Conservation (phyloP, 1,139 yeast species). For the Magnusiomyces paraingens region DNA sequence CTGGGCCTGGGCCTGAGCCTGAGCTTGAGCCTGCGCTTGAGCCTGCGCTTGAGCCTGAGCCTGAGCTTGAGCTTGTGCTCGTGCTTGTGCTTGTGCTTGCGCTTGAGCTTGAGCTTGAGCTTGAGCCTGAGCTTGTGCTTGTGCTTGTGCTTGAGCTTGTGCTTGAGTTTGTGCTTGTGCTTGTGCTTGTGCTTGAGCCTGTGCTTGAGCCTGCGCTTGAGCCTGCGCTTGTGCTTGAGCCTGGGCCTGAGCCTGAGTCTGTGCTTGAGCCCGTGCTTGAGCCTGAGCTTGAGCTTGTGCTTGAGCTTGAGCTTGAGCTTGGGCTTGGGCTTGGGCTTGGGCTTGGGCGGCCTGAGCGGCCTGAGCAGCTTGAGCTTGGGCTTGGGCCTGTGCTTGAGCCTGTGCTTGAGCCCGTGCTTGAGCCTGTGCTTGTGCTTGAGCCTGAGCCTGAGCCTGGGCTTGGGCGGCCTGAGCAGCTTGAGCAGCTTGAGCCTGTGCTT, state of each 20-base stretch:
- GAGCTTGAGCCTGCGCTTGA: background rate
- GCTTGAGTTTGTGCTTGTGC: background rate
- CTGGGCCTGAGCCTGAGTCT: conserved; percentile 4
- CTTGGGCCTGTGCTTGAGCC: background rate
- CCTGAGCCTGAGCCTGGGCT: conserved; percentile 1
- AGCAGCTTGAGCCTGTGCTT: conserved; percentile 6
- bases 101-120: background rate
- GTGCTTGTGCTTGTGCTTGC: background rate
- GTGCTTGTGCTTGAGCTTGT: background rate
- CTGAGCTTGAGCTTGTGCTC: background rate
- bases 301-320: background rate
- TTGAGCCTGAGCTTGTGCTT: background rate
- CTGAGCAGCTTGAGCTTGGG: conserved; percentile 4
- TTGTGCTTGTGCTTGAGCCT: background rate
- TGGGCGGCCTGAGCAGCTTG: too few relatives aligned
- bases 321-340: too few relatives aligned
- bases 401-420: background rate
- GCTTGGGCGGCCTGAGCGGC: background rate
- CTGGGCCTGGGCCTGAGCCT: background rate
- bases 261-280: conserved; percentile 2
- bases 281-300: background rate
- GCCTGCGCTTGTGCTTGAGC: background rate
- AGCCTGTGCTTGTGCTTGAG: conserved; percentile 1
- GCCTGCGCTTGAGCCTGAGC: conserved; percentile 4
- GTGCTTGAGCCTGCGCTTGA: background rate